Percentiles rank a stretch among this genome's conserved stretches.
These are phyloP conservation scores for Solanum tarapatanum DNA, from an alignment of 257 asterid species.

Conservation along the genomic window DNA sequence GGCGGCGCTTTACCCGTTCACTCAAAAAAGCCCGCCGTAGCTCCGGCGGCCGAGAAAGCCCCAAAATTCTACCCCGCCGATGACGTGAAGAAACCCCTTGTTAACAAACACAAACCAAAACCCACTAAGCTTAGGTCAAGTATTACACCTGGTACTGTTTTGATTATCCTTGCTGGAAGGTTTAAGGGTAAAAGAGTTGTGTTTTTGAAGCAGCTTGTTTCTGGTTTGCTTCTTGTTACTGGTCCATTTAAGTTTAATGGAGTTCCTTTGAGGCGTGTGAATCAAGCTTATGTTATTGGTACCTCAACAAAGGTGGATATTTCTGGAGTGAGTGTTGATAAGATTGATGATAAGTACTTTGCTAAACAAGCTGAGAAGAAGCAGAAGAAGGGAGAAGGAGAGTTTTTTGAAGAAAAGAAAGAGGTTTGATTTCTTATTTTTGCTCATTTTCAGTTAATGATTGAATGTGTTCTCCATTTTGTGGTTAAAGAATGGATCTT, in stretches of 20 bases:
- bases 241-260: constrained; percentile 10
- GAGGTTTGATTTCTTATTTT: not conserved
- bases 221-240: not conserved
- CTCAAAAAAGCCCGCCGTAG: not conserved
- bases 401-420: constrained; percentile 7
- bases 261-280: constrained; percentile 6
- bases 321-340: not conserved
- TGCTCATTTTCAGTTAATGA: not conserved
- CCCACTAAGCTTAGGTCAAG: not conserved
- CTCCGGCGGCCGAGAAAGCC: not conserved
- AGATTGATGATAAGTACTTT: constrained; percentile 11
- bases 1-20: not conserved
- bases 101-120: constrained; percentile 4
- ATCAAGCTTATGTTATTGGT: constrained; percentile 8
- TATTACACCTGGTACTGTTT: constrained; percentile 1
- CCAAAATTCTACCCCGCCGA: constrained; percentile 4
- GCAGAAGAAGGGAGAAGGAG: constrained; percentile 3
- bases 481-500: not conserved
- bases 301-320: not conserved
- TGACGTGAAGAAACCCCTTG: constrained; percentile 2
- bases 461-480: not conserved
- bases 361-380: constrained; percentile 5
- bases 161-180: constrained; percentile 4
- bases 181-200: constrained; percentile 5
- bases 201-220: not conserved